phyloP scores from a whole-genome alignment of 164 flowering plant species.

The Annona cherimola region DNA sequence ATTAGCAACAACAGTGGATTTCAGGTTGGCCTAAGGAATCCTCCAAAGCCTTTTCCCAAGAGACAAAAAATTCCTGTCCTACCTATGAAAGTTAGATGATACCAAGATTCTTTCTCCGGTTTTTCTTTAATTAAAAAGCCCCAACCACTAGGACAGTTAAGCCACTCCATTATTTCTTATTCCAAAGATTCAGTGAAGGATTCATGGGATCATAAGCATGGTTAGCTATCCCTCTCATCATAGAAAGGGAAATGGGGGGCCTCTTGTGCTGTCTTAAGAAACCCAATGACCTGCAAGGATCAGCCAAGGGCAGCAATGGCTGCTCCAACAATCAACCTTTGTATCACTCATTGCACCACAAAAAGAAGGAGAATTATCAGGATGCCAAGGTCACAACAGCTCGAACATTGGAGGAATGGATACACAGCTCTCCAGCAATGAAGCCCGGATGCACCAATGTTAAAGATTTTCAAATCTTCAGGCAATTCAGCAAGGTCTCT shows the following conservation, averaged over 20 bases:
- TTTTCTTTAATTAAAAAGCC: neutral
- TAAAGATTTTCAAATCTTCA: slow-evolving; percentile 18
- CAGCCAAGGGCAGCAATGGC: neutral
- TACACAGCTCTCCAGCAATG: slow-evolving; percentile 21
- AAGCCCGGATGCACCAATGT: slow-evolving; percentile 1
- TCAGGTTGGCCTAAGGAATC: no score
- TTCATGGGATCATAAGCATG: neutral
- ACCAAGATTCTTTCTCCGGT: slow-evolving; percentile 3
- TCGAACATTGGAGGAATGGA: slow-evolving; percentile 29
- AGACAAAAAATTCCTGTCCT: neutral
- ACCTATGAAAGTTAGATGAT: neutral
- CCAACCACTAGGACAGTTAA: neutral
- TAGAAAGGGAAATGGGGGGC: slow-evolving; percentile 13
- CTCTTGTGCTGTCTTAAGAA: slow-evolving; percentile 5
- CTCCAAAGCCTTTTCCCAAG: no score
- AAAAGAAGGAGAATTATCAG: slow-evolving; percentile 4
- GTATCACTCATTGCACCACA: slow-evolving; percentile 1
- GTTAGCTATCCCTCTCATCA: neutral
- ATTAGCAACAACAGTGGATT: no score
- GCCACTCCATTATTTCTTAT: slow-evolving; percentile 2
- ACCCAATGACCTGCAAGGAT: neutral
- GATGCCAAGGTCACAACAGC: neutral
- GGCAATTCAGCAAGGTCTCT: slow-evolving; percentile 13
- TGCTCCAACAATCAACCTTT: neutral
- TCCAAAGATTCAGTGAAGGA: neutral